Percentiles rank a stretch among this genome's conserved stretches.
These are phyloP conservation scores for Leishmania arabica DNA, from an alignment of 208 protist species.

Conservation along the genomic window DNA sequence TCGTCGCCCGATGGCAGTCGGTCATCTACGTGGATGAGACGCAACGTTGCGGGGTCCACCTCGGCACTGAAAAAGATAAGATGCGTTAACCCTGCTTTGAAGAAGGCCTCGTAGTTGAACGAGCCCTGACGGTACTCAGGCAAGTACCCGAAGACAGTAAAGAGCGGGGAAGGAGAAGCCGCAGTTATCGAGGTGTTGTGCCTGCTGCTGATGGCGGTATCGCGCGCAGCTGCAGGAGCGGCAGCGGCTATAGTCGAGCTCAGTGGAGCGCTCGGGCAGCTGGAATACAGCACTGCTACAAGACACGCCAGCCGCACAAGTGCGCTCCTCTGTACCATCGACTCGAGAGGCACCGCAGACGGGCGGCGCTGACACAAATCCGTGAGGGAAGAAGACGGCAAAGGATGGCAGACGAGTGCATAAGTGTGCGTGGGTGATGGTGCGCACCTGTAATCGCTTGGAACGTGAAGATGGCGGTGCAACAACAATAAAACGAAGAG, in stretches of 20 bases:
- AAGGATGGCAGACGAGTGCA: neutral
- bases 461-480: neutral
- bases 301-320: neutral
- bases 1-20: slow-evolving; percentile 41
- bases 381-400: neutral
- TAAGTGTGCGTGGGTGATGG: neutral
- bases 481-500: neutral
- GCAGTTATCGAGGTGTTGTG: neutral
- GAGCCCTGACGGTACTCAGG: slow-evolving; percentile 61
- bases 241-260: neutral
- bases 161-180: slow-evolving; percentile 13
- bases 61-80: slow-evolving; percentile 80
- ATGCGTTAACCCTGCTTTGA: slow-evolving; percentile 61
- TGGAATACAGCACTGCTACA: neutral
- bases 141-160: slow-evolving; percentile 73
- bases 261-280: neutral
- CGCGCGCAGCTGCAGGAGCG: neutral
- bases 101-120: slow-evolving; percentile 54
- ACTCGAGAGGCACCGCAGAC: neutral
- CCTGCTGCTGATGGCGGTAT: neutral
- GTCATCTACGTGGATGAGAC: slow-evolving; percentile 38
- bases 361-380: neutral
- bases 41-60: slow-evolving; percentile 35
- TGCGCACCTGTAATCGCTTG: neutral
- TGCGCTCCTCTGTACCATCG: neutral